A percentile compares a stretch with the other conserved stretches of the same genome.
Conservation (phyloP, 176 grass and related monocot species). For the Melocanna baccifera region DNA sequence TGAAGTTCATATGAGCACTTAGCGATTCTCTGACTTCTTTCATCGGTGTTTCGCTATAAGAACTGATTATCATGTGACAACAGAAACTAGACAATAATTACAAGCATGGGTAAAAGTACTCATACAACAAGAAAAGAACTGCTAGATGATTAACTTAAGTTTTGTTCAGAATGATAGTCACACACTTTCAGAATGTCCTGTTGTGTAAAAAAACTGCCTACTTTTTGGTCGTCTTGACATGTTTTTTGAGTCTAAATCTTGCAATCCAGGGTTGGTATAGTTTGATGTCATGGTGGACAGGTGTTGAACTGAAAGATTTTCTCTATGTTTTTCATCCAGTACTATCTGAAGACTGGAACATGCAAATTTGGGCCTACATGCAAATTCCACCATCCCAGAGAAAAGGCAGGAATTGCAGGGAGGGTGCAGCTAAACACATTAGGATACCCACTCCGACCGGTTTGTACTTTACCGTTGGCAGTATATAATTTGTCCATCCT, state of each 20-base stretch:
- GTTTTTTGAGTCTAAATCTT: neutral
- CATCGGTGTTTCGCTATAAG: neutral
- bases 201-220: neutral
- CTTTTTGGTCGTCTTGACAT: conserved; percentile 24
- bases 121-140: neutral
- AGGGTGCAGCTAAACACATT: conserved; percentile 76
- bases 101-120: neutral
- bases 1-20: neutral
- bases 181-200: neutral
- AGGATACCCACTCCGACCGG: conserved; percentile 89
- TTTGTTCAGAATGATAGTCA: conserved; percentile 1
- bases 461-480: conserved; percentile 47
- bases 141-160: conserved; percentile 1
- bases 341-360: conserved; percentile 92
- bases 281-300: neutral
- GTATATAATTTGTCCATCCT: neutral
- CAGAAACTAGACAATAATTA: neutral
- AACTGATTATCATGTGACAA: neutral
- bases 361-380: conserved; percentile 99
- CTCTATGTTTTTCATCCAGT: conserved; percentile 44
- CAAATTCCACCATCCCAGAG: conserved; percentile 98
- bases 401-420: conserved; percentile 89
- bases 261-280: conserved; percentile 15
- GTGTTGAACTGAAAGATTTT: conserved; percentile 25
- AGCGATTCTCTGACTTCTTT: neutral